Conservation (phyloP, 2,329 filamentous ascomycete species). For the Fusarium sp. region DNA sequence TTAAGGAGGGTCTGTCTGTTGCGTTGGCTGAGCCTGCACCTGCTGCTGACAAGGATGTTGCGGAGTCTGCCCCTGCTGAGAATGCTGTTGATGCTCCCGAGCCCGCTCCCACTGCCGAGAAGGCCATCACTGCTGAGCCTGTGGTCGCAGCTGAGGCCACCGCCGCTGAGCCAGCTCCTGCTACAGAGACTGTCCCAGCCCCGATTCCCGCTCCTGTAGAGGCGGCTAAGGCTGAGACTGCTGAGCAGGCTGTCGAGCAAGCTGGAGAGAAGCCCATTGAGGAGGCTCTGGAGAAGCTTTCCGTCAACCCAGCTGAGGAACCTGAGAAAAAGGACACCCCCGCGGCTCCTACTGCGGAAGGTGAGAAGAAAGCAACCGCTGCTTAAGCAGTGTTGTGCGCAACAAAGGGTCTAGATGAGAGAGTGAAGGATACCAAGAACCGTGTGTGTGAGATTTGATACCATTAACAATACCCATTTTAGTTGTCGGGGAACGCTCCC, state of each 20-base stretch:
- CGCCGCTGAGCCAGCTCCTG: neutral
- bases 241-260: slow-evolving; percentile 29
- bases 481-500: slow-evolving; percentile 16
- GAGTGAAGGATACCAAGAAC: slow-evolving; percentile 26
- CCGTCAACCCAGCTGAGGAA: slow-evolving; percentile 26
- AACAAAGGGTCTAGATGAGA: neutral
- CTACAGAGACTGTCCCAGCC: slow-evolving; percentile 9
- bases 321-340: slow-evolving; percentile 18
- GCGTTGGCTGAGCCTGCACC: slow-evolving; percentile 39
- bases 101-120: slow-evolving; percentile 11
- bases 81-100: neutral
- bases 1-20: slow-evolving; percentile 56
- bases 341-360: slow-evolving; percentile 7
- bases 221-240: slow-evolving; percentile 37
- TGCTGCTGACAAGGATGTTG: neutral
- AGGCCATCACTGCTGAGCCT: slow-evolving; percentile 5
- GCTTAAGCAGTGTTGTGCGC: slow-evolving; percentile 1
- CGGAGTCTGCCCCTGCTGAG: slow-evolving; percentile 1
- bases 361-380: slow-evolving; percentile 25
- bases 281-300: slow-evolving; percentile 34
- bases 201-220: slow-evolving; percentile 31
- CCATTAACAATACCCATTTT: slow-evolving; percentile 35
- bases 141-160: slow-evolving; percentile 10
- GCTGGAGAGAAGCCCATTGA: slow-evolving; percentile 39
- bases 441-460: slow-evolving; percentile 28